Evolutionary conservation across 441 rosid species (phyloP), one percentile per base, ranked within the genome.

Genomic region (Arabidopsis hybrid): DNA sequence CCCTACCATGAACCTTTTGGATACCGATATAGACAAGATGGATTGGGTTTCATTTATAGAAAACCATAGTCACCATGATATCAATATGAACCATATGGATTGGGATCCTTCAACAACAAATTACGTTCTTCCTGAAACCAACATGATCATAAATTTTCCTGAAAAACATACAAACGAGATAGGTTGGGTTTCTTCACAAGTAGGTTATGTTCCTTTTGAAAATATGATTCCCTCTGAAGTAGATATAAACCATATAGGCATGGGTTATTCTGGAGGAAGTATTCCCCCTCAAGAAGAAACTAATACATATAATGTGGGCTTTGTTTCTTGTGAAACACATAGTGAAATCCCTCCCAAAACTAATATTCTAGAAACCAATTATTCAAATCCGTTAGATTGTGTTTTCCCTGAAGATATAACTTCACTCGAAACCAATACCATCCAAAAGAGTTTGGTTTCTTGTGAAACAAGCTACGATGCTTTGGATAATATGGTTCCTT

Each of bases 1-100:
- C 8, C n/a, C 2, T 45, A 14, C 42, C 40, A 31, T 42, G 8
- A 57, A 38, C 11, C 29, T 43, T 51, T 32, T 42, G 0, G 67
- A 50, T 10, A 60, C 53, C 60, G 38, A 49, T 63, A 36, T 51
- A 7, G 14, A 39, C 26, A 31, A 59, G 7, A 45, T 45, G 40
- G 42, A 3, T 11, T 14, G 7, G n/a, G 1, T 26, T 49, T 43
- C 60, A 34, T 5, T 36, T 5, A 3, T 1, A 2, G 57, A 34
- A 29, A 18, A 46, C 56, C 17, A 16, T 18, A 34, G 35, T 60
- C 55, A n/a, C 50, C 18, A 1, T 49, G 18, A 40, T 51, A 8
- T 42, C 26, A 63, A 64, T 29, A 35, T 3, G 14, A 11, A 42
- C 38, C 34, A 56, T 9, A 21, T 26, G 12, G 64, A n/a, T 56